Percentiles rank a stretch among this genome's conserved stretches.
phyloP scores from a whole-genome alignment of 164 flowering plant genomes.

The Dillenia turbinata region DNA sequence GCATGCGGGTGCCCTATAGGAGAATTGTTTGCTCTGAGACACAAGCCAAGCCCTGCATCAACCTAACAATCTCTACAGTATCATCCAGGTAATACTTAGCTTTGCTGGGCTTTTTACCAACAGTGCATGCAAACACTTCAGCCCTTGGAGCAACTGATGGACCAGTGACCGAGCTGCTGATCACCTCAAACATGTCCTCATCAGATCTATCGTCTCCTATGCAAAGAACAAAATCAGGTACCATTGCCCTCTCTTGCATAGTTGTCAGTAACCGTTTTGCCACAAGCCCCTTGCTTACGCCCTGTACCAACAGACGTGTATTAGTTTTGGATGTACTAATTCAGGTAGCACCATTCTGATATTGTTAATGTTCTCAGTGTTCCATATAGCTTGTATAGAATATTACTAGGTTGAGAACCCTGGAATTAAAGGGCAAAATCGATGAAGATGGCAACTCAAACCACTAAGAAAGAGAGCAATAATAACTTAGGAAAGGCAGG shows the following conservation, averaged over 20 bases:
- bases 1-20: too few species aligned
- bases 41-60: constrained; percentile 63
- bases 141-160: constrained; percentile 42
- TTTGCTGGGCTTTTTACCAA: constrained; percentile 66
- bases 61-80: constrained; percentile 45
- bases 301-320: constrained; percentile 28
- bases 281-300: constrained; percentile 75
- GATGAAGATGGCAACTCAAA: too few species aligned
- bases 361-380: too few species aligned
- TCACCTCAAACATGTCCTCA: constrained; percentile 82
- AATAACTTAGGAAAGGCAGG: too few species aligned
- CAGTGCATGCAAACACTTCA: constrained; percentile 71
- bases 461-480: too few species aligned
- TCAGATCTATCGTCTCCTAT: constrained; percentile 83
- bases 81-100: constrained; percentile 77
- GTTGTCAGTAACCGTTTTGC: constrained; percentile 48
- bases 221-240: constrained; percentile 69
- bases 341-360: too few species aligned
- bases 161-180: constrained; percentile 41
- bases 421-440: too few species aligned
- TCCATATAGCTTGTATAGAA: too few species aligned
- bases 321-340: background rate
- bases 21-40: constrained; percentile 40
- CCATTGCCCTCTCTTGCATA: constrained; percentile 43
- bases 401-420: too few species aligned